Evolutionary conservation across 352 stramenopile species (phyloP), one percentile per base, ranked within the genome.

Genomic region (Phytophthora citricola): DNA sequence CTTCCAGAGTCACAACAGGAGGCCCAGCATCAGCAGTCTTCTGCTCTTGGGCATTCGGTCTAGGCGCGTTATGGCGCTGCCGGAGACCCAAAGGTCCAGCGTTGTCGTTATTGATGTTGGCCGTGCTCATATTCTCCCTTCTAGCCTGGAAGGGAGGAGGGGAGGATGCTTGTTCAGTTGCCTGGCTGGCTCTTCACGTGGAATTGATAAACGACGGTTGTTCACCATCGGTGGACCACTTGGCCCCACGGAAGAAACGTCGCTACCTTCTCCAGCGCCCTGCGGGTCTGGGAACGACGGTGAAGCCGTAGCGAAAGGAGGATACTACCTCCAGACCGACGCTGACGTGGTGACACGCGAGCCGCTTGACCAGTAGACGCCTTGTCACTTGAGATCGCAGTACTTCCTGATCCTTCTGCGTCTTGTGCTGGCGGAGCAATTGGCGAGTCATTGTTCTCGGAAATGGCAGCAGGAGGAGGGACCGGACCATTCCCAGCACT

Each of bases 1-100:
- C 62, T 38, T 90, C 77, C 38, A 94, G 50, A 1, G 81, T 90
- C 22, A 88, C 65, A 48, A 12, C 29, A 32, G 61, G 38, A 60
- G 31, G 15, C 29, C 59, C 56, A 1, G n/a, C 32, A 39, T 9
- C 39, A 48, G 36, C 11, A 36, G 12, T 49, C 22, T 60, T 58
- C 15, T 65, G 58, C 11, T 24, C 38, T 36, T 48, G 50, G 14
- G 41, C 12, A 47, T 11, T 54, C 10, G 59, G 20, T 48, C 44
- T 41, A 56, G 48, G 53, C 17, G 59, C 22, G 45, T 64, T 63
- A 52, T 69, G 58, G 15, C 69, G 64, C 52, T 71, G 59, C 15
- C 69, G 69, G 63, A 77, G 64, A 2, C 69, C 69, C 32, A 61
- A 27, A 29, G 58, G 41, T 14, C 58, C 48, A 59, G 29, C 15